Evolutionary conservation across 2,329 filamentous ascomycete species (phyloP).

Genomic region (Fusarium nurragi): DNA sequence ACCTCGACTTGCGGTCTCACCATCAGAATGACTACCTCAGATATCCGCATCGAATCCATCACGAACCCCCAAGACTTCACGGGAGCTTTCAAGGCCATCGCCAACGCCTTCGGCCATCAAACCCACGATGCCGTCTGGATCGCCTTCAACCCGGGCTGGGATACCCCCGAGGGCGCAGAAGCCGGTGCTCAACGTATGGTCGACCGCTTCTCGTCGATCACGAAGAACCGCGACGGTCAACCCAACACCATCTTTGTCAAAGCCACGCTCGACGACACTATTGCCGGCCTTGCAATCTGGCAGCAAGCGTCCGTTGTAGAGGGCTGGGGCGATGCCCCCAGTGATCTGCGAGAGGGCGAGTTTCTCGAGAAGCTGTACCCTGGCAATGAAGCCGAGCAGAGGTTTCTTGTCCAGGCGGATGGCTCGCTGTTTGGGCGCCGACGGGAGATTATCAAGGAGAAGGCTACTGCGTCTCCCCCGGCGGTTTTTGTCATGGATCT

Average conservation of each 20-base stretch:
- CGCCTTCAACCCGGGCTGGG: constrained; percentile 63
- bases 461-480: constrained; percentile 51
- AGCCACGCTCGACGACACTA: constrained; percentile 55
- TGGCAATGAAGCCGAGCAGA: constrained; percentile 55
- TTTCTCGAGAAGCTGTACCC: constrained; percentile 54
- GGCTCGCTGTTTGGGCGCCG: constrained; percentile 56
- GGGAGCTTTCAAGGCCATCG: constrained; percentile 39
- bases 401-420: constrained; percentile 57
- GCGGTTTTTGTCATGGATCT: constrained; percentile 61
- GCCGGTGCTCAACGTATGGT: constrained; percentile 51
- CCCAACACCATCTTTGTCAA: constrained; percentile 64
- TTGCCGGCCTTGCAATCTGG: constrained; percentile 67
- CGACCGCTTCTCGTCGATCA: constrained; percentile 53
- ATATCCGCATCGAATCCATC: constrained; percentile 43
- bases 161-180: constrained; percentile 56
- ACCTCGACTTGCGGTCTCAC: neutral
- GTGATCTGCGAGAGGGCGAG: constrained; percentile 44
- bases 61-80: constrained; percentile 43
- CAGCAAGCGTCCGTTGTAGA: constrained; percentile 59
- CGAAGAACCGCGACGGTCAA: constrained; percentile 54
- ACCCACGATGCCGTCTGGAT: constrained; percentile 61
- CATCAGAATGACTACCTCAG: neutral
- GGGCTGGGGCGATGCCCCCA: constrained; percentile 56
- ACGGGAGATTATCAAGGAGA: constrained; percentile 53
- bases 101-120: constrained; percentile 60